A percentile compares a stretch with the other conserved stretches of the same genome.
Conservation (phyloP, 768 basidiomycete genomes). For the Coprinellus aureogranulatus region DNA sequence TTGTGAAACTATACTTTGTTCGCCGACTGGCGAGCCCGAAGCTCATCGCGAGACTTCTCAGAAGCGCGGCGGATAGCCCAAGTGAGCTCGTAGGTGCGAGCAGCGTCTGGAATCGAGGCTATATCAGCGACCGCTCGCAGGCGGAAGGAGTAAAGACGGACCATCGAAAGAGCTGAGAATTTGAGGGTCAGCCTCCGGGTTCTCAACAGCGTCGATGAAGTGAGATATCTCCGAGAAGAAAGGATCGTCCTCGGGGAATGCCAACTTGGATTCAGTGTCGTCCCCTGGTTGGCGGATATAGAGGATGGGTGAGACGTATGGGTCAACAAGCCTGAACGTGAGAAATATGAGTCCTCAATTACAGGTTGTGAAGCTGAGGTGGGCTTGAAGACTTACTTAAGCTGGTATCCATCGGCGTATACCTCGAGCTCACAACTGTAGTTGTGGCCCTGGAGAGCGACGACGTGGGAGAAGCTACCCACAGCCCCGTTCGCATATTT, state of each 20-base stretch:
- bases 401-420: constrained; percentile 87
- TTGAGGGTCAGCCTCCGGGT: constrained; percentile 71
- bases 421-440: constrained; percentile 96
- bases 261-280: constrained; percentile 66
- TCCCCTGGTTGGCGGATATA: constrained; percentile 83
- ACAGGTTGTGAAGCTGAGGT: background rate
- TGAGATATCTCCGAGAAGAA: constrained; percentile 93
- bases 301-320: constrained; percentile 88
- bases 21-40: background rate
- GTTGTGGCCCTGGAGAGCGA: constrained; percentile 86
- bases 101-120: constrained; percentile 56
- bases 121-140: background rate
- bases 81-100: constrained; percentile 85
- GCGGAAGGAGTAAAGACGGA: constrained; percentile 23
- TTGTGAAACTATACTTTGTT: background rate
- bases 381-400: constrained; percentile 52
- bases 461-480: constrained; percentile 86
- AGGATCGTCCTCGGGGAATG: constrained; percentile 82
- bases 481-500: constrained; percentile 96
- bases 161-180: constrained; percentile 87
- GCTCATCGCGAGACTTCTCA: constrained; percentile 54
- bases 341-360: background rate
- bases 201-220: constrained; percentile 86
- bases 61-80: constrained; percentile 88
- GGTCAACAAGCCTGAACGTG: constrained; percentile 70